Evolutionary conservation across 768 basidiomycete genomes (phyloP).

Genomic region (Mycena belliarum): DNA sequence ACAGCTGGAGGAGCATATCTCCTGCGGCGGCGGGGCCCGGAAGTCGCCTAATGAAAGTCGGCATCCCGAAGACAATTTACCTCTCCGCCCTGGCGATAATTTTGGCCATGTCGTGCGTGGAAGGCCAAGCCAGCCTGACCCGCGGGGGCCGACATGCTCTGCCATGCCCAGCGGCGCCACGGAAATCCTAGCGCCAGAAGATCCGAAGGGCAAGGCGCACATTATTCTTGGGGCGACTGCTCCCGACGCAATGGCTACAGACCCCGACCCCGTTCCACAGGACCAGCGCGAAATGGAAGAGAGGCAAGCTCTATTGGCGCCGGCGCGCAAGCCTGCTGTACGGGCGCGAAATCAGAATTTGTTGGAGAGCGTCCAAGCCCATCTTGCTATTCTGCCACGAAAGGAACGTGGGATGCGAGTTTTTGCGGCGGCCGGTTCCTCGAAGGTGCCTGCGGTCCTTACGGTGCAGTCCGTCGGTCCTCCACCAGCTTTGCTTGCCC

Average conservation of each 20-base stretch:
- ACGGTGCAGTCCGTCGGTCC: conserved; percentile 20
- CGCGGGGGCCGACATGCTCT: neutral
- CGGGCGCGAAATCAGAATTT: conserved; percentile 15
- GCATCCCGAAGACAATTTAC: neutral
- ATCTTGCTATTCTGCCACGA: conserved; percentile 9
- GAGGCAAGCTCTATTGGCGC: neutral
- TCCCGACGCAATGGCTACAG: neutral
- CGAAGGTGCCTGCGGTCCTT: neutral
- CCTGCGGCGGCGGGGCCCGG: conserved; percentile 6
- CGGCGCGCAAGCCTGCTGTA: conserved; percentile 5
- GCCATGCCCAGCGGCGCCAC: neutral
- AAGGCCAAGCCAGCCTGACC: neutral
- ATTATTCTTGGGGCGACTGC: neutral
- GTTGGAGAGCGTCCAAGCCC: conserved; percentile 21
- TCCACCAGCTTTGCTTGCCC: conserved; percentile 21
- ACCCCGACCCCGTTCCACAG: too few relatives aligned
- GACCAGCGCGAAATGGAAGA: neutral
- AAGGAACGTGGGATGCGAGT: conserved; percentile 2
- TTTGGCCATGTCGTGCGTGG: neutral
- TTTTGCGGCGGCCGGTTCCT: neutral
- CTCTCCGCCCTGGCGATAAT: neutral
- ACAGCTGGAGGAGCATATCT: conserved; percentile 7
- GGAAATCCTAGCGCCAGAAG: conserved; percentile 1
- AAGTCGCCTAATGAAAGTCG: neutral
- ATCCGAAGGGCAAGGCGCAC: conserved; percentile 12